A percentile compares a stretch with the other conserved stretches of the same genome.
Conservation (phyloP, 2,329 filamentous ascomycete species). For the Endothia cerciana region DNA sequence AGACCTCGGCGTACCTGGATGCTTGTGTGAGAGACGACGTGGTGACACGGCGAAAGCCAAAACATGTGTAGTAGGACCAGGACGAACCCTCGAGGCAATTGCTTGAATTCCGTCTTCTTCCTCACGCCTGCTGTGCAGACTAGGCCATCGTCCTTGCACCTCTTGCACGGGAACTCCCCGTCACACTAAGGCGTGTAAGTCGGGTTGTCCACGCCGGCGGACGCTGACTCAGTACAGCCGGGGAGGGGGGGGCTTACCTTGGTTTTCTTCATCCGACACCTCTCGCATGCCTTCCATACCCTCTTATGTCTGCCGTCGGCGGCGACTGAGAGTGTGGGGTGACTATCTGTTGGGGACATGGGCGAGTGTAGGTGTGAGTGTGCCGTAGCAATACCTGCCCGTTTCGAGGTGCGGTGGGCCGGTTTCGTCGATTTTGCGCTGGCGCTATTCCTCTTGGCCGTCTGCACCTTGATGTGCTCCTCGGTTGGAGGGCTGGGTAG, state of each 20-base stretch:
- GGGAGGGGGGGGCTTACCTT: constrained; percentile 61
- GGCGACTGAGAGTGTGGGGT: constrained; percentile 45
- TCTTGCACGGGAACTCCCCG: constrained; percentile 68
- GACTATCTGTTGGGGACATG: constrained; percentile 40
- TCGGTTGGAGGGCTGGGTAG: constrained; percentile 59
- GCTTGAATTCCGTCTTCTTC: constrained; percentile 72
- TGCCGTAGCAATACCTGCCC: constrained; percentile 48
- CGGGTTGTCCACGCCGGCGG: background rate
- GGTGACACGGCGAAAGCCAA: background rate
- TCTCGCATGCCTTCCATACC: constrained; percentile 69
- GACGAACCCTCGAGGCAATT: constrained; percentile 63
- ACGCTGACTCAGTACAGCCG: background rate
- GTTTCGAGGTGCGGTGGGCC: constrained; percentile 55
- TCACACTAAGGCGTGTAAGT: constrained; percentile 53
- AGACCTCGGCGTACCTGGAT: constrained; percentile 63
- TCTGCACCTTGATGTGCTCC: constrained; percentile 43
- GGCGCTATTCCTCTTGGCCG: constrained; percentile 45
- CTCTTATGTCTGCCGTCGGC: constrained; percentile 64
- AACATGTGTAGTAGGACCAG: constrained; percentile 16
- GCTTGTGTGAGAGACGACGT: constrained; percentile 15
- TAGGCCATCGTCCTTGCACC: constrained; percentile 67
- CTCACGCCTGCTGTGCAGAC: constrained; percentile 66
- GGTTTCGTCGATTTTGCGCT: constrained; percentile 54
- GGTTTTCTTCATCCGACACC: constrained; percentile 72
- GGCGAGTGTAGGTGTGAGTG: constrained; percentile 43